Evolutionary conservation across 2,329 filamentous ascomycete genomes (phyloP).

Genomic region (Achaetomium macrosporum): DNA sequence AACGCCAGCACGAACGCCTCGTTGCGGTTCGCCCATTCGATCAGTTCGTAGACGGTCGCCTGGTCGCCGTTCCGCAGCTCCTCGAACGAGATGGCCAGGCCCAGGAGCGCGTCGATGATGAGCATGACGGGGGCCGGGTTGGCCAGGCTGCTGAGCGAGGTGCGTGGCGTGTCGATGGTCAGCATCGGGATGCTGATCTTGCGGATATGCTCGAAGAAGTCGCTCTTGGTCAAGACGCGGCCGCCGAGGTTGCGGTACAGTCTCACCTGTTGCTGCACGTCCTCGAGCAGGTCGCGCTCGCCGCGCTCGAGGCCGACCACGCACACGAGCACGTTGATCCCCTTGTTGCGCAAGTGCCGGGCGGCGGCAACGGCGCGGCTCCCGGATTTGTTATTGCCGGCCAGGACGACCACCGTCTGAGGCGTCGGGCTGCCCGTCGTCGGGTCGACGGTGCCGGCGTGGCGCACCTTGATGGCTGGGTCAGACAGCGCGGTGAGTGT

Average conservation of each 20-base stretch:
- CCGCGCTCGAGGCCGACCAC: constrained; percentile 77
- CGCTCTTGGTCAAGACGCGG: constrained; percentile 56
- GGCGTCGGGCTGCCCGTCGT: constrained; percentile 23
- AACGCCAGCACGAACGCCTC: constrained; percentile 78
- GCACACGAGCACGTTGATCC: constrained; percentile 73
- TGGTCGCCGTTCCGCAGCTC: constrained; percentile 79
- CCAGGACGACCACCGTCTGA: constrained; percentile 64
- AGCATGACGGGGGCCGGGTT: constrained; percentile 64
- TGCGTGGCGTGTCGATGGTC: constrained; percentile 33
- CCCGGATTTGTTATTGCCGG: constrained; percentile 90
- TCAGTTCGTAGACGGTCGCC: constrained; percentile 78
- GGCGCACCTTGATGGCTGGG: constrained; percentile 51
- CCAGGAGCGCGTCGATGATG: constrained; percentile 83
- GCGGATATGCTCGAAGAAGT: constrained; percentile 55
- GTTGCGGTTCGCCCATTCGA: constrained; percentile 88
- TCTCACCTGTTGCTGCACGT: constrained; percentile 72
- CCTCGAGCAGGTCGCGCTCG: constrained; percentile 73
- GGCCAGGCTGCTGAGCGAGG: constrained; percentile 35
- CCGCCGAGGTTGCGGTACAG: constrained; percentile 81
- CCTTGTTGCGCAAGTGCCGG: constrained; percentile 79
- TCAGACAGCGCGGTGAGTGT: constrained; percentile 63
- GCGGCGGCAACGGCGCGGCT: constrained; percentile 79
- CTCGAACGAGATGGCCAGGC: constrained; percentile 81
- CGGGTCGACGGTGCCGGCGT: constrained; percentile 36
- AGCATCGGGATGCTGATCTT: constrained; percentile 37